Evolutionary conservation across 1,139 yeast genomes (phyloP).

Genomic region (Nakaseomyces kungkrabaensis): DNA sequence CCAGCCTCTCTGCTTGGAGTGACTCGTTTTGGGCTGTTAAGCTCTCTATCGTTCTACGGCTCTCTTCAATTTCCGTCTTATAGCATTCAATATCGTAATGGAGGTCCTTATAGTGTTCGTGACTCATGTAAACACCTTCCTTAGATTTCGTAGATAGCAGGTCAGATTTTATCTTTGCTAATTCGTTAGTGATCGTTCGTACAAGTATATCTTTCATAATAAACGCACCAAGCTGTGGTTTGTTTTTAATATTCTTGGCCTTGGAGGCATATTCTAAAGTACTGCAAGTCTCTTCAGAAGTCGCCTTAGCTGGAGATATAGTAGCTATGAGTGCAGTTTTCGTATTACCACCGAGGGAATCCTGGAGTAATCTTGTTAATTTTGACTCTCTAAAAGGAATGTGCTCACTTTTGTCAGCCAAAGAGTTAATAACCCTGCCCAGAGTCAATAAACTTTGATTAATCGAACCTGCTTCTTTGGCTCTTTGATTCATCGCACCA

Average conservation of each 20-base stretch:
- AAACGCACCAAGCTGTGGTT: conserved; percentile 43
- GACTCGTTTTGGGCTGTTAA: conserved; percentile 39
- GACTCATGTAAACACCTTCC: conserved; percentile 56
- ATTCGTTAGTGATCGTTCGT: conserved; percentile 46
- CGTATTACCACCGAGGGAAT: conserved; percentile 58
- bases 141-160: conserved; percentile 49
- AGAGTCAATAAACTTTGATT: conserved; percentile 55
- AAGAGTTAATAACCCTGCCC: conserved; percentile 54
- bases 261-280: conserved; percentile 58
- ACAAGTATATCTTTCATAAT: conserved; percentile 46
- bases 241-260: conserved; percentile 53
- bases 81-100: conserved; percentile 94
- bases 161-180: conserved; percentile 47
- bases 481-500: conserved; percentile 48
- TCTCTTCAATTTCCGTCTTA: conserved; percentile 88
- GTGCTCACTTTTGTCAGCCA: conserved; percentile 38
- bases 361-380: conserved; percentile 52
- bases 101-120: conserved; percentile 50
- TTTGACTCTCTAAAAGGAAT: conserved; percentile 61
- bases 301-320: conserved; percentile 55
- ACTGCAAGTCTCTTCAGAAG: conserved; percentile 52
- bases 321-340: conserved; percentile 59
- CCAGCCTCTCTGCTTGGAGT: conserved; percentile 69
- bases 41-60: conserved; percentile 66
- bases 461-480: conserved; percentile 60